Evolutionary conservation across 73 alveolate genomes (phyloP).

Genomic region (Symbiodinium natans): DNA sequence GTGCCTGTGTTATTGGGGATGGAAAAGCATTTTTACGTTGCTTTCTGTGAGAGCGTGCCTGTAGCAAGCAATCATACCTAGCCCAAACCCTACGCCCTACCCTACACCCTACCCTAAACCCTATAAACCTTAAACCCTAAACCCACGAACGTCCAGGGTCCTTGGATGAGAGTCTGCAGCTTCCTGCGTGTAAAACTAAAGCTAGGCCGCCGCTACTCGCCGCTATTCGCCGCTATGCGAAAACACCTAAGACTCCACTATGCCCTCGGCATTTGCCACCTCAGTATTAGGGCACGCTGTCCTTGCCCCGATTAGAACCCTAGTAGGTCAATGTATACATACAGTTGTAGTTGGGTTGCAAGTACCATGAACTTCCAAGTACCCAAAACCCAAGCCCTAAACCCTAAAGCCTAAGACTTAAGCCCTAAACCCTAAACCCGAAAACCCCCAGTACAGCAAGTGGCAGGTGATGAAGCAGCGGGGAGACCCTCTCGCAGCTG

Average conservation of each 20-base stretch:
- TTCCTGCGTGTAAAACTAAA: neutral
- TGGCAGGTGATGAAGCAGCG: slow-evolving; percentile 55
- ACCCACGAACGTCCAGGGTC: too few species aligned
- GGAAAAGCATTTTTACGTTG: too few species aligned
- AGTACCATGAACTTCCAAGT: too few species aligned
- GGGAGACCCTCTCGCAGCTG: neutral
- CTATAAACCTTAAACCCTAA: too few species aligned
- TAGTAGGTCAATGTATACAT: neutral
- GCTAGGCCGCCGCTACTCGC: neutral
- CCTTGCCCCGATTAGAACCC: too few species aligned
- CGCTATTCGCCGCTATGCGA: neutral
- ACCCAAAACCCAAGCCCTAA: slow-evolving; percentile 10
- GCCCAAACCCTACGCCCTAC: too few species aligned
- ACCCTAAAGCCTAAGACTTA: neutral
- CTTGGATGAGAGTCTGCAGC: neutral
- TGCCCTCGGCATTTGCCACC: neutral
- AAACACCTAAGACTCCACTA: neutral
- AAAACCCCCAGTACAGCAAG: neutral
- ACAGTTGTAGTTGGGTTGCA: neutral
- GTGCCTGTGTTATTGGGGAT: too few species aligned
- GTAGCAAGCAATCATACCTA: too few species aligned
- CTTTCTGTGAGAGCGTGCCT: too few species aligned
- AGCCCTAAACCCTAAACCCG: neutral
- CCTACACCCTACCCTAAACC: too few species aligned
- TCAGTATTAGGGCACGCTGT: too few species aligned